Evolutionary conservation across 2,329 filamentous ascomycete genomes (phyloP).

Genomic region (Verticillium zaregamsianum): DNA sequence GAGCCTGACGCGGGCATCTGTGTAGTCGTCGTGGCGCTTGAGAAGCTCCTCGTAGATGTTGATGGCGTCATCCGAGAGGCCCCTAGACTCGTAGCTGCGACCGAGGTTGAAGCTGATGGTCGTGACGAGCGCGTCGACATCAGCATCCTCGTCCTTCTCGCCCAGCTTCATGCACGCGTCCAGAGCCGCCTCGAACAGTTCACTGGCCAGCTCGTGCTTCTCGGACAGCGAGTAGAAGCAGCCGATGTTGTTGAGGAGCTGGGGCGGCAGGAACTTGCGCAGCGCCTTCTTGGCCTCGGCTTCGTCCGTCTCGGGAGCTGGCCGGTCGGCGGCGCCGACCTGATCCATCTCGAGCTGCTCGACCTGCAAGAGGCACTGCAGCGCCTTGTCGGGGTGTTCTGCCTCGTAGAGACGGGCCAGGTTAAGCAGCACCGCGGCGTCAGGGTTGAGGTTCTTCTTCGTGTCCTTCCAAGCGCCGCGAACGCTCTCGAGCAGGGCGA

Average conservation of each 20-base stretch:
- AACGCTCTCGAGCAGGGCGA: conserved; percentile 77
- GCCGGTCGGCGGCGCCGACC: conserved; percentile 65
- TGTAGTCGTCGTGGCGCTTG: conserved; percentile 83
- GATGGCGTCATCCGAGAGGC: conserved; percentile 75
- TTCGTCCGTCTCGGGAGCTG: conserved; percentile 52
- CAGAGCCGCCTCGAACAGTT: conserved; percentile 88
- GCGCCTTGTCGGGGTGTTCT: conserved; percentile 81
- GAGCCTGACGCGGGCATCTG: conserved; percentile 81
- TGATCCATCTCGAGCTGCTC: conserved; percentile 85
- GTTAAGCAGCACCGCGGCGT: conserved; percentile 85
- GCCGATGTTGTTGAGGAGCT: conserved; percentile 94
- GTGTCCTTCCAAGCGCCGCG: conserved; percentile 88
- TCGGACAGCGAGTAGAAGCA: conserved; percentile 92
- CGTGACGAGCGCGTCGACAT: conserved; percentile 88
- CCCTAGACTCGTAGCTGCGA: conserved; percentile 84
- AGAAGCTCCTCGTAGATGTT: conserved; percentile 85
- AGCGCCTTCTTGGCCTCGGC: conserved; percentile 56
- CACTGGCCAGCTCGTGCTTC: conserved; percentile 72
- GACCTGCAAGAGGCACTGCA: conserved; percentile 87
- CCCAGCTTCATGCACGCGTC: conserved; percentile 80
- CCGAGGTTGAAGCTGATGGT: conserved; percentile 97
- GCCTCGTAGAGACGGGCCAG: conserved; percentile 86
- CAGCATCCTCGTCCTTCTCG: conserved; percentile 69
- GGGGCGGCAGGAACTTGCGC: conserved; percentile 77
- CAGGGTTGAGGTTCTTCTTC: conserved; percentile 76